Conservation (phyloP, 345 rosid species). For the Geranium rotundifolium region DNA sequence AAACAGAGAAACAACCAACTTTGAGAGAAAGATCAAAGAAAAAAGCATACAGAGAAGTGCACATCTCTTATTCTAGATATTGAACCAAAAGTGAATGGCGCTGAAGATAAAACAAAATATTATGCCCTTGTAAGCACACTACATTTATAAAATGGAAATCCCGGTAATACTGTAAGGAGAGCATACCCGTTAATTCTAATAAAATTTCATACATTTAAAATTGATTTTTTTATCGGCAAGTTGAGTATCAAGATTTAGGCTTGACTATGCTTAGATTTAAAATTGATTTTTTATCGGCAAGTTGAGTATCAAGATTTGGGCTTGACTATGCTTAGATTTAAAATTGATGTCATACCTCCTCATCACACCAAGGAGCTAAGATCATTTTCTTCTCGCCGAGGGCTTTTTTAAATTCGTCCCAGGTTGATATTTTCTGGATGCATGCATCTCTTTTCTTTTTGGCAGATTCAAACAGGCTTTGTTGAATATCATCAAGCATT, state of each 20-base stretch:
- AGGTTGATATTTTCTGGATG: conserved; percentile 48
- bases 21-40: not conserved
- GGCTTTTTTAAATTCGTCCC: conserved; percentile 79
- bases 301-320: no score
- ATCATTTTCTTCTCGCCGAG: conserved; percentile 70
- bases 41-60: not conserved
- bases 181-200: not conserved
- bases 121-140: no score
- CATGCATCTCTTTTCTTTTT: conserved; percentile 66
- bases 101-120: no score
- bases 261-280: no score
- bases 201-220: not conserved
- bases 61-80: no score
- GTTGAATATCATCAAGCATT: conserved; percentile 50
- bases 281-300: no score
- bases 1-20: not conserved
- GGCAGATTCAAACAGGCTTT: conserved; percentile 56
- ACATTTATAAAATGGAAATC: no score
- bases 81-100: no score
- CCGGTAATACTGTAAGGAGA: not conserved
- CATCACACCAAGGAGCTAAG: conserved; percentile 97
- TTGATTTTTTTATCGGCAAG: no score
- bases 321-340: not conserved
- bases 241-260: no score
- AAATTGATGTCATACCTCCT: conserved; percentile 41